Conservation (phyloP, 2,329 filamentous ascomycete species). For the Gremmenia infestans region DNA sequence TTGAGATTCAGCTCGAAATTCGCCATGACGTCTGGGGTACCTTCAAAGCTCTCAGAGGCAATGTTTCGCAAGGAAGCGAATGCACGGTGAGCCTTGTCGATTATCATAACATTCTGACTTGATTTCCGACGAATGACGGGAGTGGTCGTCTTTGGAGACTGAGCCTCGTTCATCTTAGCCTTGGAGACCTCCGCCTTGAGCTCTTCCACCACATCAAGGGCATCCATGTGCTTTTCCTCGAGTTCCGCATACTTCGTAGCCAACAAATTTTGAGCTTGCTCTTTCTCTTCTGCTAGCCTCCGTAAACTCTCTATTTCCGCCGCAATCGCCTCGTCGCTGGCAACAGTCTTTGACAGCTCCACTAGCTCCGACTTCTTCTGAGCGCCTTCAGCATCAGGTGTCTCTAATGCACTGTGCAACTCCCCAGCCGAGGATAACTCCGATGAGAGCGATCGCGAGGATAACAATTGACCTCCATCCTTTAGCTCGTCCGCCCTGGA, state of each 20-base stretch:
- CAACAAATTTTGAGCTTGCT: constrained; percentile 67
- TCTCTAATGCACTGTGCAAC: constrained; percentile 61
- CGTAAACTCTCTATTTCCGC: constrained; percentile 69
- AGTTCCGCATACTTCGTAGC: constrained; percentile 77
- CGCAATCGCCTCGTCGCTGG: constrained; percentile 43
- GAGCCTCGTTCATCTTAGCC: constrained; percentile 53
- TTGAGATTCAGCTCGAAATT: constrained; percentile 91
- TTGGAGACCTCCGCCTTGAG: constrained; percentile 82
- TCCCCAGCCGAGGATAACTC: constrained; percentile 87
- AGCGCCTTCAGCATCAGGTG: constrained; percentile 54
- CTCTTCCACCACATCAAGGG: constrained; percentile 81
- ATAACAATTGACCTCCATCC: constrained; percentile 62
- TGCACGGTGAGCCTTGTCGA: constrained; percentile 87
- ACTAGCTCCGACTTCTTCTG: constrained; percentile 32
- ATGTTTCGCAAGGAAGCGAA: constrained; percentile 87
- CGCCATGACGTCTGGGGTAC: constrained; percentile 77
- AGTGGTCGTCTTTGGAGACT: constrained; percentile 57
- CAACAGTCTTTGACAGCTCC: constrained; percentile 27
- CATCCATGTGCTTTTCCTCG: constrained; percentile 74
- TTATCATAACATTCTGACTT: constrained; percentile 79
- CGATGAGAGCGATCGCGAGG: constrained; percentile 87
- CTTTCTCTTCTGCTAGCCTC: constrained; percentile 68
- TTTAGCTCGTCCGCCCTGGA: constrained; percentile 66
- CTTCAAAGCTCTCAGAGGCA: constrained; percentile 78
- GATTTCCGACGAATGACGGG: constrained; percentile 91